These are phyloP conservation scores for Arthrobotrys entomopaga DNA, from an alignment of 2,329 filamentous ascomycete genomes.

Conservation along the genomic window DNA sequence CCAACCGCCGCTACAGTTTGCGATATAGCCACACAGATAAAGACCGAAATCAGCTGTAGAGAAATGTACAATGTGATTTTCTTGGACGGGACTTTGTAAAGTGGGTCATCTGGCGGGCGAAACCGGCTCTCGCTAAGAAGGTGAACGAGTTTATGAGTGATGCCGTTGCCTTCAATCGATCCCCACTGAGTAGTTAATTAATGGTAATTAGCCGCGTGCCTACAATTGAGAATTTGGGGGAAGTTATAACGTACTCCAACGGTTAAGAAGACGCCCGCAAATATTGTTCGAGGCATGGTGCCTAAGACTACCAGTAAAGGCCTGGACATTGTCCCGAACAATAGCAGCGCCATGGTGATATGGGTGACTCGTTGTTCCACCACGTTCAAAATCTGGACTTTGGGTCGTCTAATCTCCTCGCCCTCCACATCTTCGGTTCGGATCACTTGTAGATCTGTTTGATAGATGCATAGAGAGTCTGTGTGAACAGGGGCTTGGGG, in stretches of 20 bases:
- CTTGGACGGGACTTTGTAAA: constrained; percentile 70
- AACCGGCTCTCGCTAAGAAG: constrained; percentile 72
- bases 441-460: constrained; percentile 66
- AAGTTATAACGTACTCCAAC: constrained; percentile 28
- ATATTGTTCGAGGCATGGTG: constrained; percentile 75
- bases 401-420: constrained; percentile 62
- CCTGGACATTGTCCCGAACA: constrained; percentile 80
- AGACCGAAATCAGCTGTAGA: constrained; percentile 67
- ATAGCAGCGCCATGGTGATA: constrained; percentile 79
- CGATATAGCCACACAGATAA: constrained; percentile 69
- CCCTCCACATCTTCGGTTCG: constrained; percentile 69
- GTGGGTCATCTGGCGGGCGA: constrained; percentile 70
- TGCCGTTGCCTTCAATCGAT: constrained; percentile 80
- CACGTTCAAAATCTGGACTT: constrained; percentile 66
- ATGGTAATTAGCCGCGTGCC: background rate
- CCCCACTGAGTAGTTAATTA: constrained; percentile 72
- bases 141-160: constrained; percentile 78
- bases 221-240: background rate
- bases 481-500: constrained; percentile 87
- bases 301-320: constrained; percentile 78
- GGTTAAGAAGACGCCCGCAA: constrained; percentile 46
- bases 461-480: constrained; percentile 78
- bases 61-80: constrained; percentile 67
- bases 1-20: constrained; percentile 71
- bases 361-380: constrained; percentile 84